Evolutionary conservation across 2,329 filamentous ascomycete species (phyloP).

Genomic region (Aspergillus neotritici): DNA sequence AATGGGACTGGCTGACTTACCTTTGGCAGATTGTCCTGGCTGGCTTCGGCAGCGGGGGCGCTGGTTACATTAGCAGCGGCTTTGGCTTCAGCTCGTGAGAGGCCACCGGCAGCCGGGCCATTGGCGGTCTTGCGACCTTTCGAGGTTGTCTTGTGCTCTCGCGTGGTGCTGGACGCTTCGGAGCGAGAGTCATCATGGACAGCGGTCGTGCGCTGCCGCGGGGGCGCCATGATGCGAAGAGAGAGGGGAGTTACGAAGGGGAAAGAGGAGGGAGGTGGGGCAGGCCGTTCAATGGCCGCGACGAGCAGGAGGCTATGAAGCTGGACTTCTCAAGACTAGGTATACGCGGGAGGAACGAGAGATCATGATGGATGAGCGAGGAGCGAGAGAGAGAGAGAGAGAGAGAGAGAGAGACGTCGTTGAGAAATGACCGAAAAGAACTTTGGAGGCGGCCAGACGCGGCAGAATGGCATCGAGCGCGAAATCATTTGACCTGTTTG

Average conservation of each 20-base stretch:
- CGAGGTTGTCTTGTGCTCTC: conserved; percentile 28
- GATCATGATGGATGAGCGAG: no score
- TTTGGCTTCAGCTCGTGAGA: conserved; percentile 13
- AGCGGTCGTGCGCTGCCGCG: conserved; percentile 38
- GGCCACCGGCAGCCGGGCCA: conserved; percentile 8
- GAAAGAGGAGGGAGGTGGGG: conserved; percentile 1
- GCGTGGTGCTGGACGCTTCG: conserved; percentile 43
- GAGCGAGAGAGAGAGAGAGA: not conserved
- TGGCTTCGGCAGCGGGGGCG: conserved; percentile 19
- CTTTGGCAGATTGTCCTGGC: conserved; percentile 24
- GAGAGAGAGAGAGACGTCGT: not conserved
- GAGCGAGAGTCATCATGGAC: conserved; percentile 43
- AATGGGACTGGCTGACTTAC: conserved; percentile 18
- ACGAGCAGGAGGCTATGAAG: not conserved
- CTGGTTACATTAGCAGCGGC: conserved; percentile 26
- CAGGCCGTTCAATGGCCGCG: conserved; percentile 1
- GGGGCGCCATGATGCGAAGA: conserved; percentile 38
- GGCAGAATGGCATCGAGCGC: conserved; percentile 26
- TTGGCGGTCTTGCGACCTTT: conserved; percentile 30
- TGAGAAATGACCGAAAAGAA: conserved; percentile 11
- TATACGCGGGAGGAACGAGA: no score
- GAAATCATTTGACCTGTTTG: conserved; percentile 18
- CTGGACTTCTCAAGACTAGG: no score
- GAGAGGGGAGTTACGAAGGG: conserved; percentile 7
- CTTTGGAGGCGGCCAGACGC: conserved; percentile 24